Evolutionary conservation across 371 early-diverging fungal genomes (phyloP).

Genomic region (Nematocida ironsii): DNA sequence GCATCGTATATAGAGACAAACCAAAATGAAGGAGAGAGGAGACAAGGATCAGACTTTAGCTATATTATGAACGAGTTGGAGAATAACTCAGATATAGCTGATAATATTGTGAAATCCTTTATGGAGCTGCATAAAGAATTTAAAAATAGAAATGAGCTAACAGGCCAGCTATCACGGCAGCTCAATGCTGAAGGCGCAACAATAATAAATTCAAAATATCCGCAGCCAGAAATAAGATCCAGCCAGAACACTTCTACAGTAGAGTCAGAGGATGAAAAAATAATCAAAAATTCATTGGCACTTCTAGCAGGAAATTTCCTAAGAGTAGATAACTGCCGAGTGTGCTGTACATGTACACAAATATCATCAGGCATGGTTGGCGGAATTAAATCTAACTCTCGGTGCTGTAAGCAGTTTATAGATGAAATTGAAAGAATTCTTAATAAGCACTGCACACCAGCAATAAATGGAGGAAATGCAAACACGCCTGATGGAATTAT

Average conservation of each 20-base stretch:
- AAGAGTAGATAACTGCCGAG: neutral
- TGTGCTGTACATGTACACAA: constrained; percentile 5
- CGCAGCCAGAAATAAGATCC: too few species aligned
- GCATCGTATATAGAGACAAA: neutral
- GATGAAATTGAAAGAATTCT: constrained; percentile 19
- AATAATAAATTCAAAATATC: neutral
- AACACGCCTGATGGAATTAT: neutral
- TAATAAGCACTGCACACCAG: neutral
- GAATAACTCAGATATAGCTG: constrained; percentile 1
- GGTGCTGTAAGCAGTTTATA: neutral
- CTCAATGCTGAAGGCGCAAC: neutral
- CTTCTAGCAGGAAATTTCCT: neutral
- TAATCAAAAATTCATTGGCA: neutral
- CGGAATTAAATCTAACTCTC: neutral
- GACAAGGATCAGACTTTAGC: neutral
- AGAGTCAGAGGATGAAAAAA: neutral
- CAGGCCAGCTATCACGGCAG: constrained; percentile 1
- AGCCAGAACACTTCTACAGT: too few species aligned
- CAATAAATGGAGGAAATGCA: neutral
- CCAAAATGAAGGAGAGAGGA: neutral
- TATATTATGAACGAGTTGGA: neutral
- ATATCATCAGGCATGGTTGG: neutral
- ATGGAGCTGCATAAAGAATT: neutral
- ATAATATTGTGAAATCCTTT: neutral
- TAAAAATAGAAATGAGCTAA: neutral